Percentiles rank a stretch among this genome's conserved stretches.
phyloP scores from a whole-genome alignment of 2,329 filamentous ascomycete species.

The Coccinonectria pachysandricola region DNA sequence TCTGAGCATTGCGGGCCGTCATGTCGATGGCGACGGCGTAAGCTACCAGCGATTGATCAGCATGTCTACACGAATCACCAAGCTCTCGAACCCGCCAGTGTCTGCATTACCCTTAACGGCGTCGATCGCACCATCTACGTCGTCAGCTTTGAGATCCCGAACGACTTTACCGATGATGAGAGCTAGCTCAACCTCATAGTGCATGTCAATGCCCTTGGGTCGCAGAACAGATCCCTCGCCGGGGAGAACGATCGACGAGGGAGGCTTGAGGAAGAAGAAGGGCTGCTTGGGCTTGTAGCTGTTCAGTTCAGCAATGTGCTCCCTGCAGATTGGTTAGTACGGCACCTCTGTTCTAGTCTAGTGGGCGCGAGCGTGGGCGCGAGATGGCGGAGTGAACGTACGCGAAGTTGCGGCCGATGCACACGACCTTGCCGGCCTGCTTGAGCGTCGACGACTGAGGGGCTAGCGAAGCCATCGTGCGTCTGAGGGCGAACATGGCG shows the following conservation, averaged over 20 bases:
- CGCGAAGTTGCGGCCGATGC: constrained; percentile 96
- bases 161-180: constrained; percentile 77
- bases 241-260: constrained; percentile 74
- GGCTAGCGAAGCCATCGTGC: constrained; percentile 29
- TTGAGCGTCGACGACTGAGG: constrained; percentile 34
- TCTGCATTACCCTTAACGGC: constrained; percentile 73
- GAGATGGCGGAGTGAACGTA: constrained; percentile 33
- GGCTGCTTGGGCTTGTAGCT: constrained; percentile 83
- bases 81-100: too few species aligned
- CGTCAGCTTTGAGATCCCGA: constrained; percentile 63
- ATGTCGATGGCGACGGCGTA: constrained; percentile 94
- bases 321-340: constrained; percentile 38
- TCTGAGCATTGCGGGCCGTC: constrained; percentile 91
- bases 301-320: constrained; percentile 88
- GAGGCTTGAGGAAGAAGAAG: constrained; percentile 97
- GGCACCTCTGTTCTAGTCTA: too few species aligned
- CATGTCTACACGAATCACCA: too few species aligned
- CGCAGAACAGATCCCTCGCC: constrained; percentile 69
- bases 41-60: too few species aligned
- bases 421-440: constrained; percentile 67
- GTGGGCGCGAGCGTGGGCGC: background rate
- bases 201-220: constrained; percentile 73
- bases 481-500: constrained; percentile 27
- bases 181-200: constrained; percentile 92
- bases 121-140: constrained; percentile 66